These are phyloP conservation scores for Diaporthe helianthi DNA, from an alignment of 2,329 filamentous ascomycete genomes.

Conservation along the genomic window DNA sequence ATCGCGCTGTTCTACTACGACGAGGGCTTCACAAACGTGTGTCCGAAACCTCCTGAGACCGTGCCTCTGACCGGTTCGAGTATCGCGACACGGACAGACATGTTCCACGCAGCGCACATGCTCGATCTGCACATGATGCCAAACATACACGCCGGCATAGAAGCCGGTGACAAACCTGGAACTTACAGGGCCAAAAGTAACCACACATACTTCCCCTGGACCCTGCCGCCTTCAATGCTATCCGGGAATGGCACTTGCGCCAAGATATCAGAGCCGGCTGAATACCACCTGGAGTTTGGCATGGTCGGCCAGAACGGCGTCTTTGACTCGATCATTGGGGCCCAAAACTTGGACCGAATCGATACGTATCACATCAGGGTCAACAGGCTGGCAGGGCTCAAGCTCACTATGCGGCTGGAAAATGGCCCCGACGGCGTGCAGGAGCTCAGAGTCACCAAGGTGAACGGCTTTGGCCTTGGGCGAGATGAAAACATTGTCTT, in stretches of 20 bases:
- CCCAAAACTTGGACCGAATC: slow-evolving; percentile 56
- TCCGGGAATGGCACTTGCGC: slow-evolving; percentile 80
- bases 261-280: slow-evolving; percentile 72
- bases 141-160: slow-evolving; percentile 59
- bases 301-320: slow-evolving; percentile 52
- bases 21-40: slow-evolving; percentile 63
- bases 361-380: slow-evolving; percentile 55
- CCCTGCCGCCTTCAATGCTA: slow-evolving; percentile 77
- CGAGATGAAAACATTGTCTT: slow-evolving; percentile 88
- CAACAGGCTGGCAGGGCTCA: slow-evolving; percentile 62
- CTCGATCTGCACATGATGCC: slow-evolving; percentile 82
- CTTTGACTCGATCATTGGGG: slow-evolving; percentile 55
- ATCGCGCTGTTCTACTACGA: slow-evolving; percentile 47
- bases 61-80: slow-evolving; percentile 77
- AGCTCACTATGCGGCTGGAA: slow-evolving; percentile 73
- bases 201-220: slow-evolving; percentile 92
- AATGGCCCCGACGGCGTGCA: slow-evolving; percentile 50
- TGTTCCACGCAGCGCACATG: slow-evolving; percentile 89
- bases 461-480: slow-evolving; percentile 82
- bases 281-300: slow-evolving; percentile 72
- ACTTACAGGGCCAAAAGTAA: slow-evolving; percentile 67
- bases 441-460: slow-evolving; percentile 76
- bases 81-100: slow-evolving; percentile 78
- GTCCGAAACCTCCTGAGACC: slow-evolving; percentile 66
- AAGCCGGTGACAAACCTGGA: slow-evolving; percentile 51